phyloP scores from a whole-genome alignment of 768 basidiomycete species.

The Punctularia strigosozonata region DNA sequence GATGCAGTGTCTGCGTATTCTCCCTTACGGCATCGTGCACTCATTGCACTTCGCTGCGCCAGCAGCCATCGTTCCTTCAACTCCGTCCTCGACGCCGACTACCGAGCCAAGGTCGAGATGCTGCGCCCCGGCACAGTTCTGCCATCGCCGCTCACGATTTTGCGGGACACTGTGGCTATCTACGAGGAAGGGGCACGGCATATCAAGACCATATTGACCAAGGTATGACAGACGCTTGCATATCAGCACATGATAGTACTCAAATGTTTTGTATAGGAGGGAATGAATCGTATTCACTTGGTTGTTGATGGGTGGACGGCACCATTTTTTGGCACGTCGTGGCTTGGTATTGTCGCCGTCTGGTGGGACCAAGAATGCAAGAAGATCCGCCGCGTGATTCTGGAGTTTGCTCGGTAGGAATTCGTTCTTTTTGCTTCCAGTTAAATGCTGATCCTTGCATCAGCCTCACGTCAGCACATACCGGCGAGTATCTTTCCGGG shows the following conservation, averaged over 20 bases:
- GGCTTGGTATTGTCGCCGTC: background rate
- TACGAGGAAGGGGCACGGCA: background rate
- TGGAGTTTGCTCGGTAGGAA: background rate
- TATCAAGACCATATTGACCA: background rate
- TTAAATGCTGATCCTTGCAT: background rate
- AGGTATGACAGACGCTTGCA: background rate
- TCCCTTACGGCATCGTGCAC: background rate
- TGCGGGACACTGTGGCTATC: background rate
- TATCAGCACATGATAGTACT: background rate
- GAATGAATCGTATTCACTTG: background rate
- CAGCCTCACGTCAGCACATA: background rate
- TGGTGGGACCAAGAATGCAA: background rate
- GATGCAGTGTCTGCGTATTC: background rate
- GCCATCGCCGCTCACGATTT: background rate
- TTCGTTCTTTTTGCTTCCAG: no score
- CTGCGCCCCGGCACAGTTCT: background rate
- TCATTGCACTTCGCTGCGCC: background rate
- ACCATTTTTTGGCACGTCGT: background rate
- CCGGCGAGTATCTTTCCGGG: background rate
- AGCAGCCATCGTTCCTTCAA: background rate
- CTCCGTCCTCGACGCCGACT: background rate
- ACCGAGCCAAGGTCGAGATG: background rate
- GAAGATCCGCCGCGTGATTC: background rate
- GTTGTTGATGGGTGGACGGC: background rate
- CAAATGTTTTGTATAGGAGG: background rate